phyloP scores from a whole-genome alignment of 1,284 basidiomycete genomes.

The Trichosporon sp. region DNA sequence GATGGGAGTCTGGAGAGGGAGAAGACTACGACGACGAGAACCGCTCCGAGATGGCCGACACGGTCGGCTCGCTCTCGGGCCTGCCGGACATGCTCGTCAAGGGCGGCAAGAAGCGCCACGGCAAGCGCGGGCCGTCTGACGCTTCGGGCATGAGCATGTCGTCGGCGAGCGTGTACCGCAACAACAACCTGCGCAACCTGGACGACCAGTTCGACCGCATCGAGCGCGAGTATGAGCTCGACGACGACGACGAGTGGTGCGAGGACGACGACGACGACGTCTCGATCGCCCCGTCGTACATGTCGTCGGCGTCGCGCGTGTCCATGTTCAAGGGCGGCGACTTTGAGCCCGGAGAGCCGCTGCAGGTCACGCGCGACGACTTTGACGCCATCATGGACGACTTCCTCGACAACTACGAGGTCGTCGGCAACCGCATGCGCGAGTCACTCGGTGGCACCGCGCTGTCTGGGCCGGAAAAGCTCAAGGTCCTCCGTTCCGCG shows the following conservation, averaged over 20 bases:
- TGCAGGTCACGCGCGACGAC: slow-evolving; percentile 74
- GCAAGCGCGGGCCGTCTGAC: slow-evolving; percentile 62
- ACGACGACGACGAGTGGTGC: slow-evolving; percentile 52
- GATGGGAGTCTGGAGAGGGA: slow-evolving; percentile 18
- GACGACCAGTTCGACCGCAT: slow-evolving; percentile 91
- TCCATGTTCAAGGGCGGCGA: slow-evolving; percentile 12
- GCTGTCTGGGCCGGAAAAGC: slow-evolving; percentile 67
- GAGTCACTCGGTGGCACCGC: slow-evolving; percentile 60
- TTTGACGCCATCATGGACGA: slow-evolving; percentile 90
- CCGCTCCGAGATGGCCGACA: slow-evolving; percentile 73
- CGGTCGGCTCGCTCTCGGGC: slow-evolving; percentile 63
- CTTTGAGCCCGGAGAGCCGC: slow-evolving; percentile 42
- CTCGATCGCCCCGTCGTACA: slow-evolving; percentile 39
- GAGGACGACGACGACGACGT: slow-evolving; percentile 50
- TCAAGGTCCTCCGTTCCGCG: slow-evolving; percentile 71
- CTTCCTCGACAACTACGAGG: slow-evolving; percentile 88
- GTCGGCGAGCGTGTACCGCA: slow-evolving; percentile 91
- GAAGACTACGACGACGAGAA: slow-evolving; percentile 41
- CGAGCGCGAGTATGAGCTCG: slow-evolving; percentile 69
- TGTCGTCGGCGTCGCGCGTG: slow-evolving; percentile 35
- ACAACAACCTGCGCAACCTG: slow-evolving; percentile 76
- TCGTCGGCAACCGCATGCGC: slow-evolving; percentile 76
- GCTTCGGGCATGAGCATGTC: slow-evolving; percentile 95
- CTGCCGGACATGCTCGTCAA: slow-evolving; percentile 59
- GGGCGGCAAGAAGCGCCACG: slow-evolving; percentile 69